Percentiles rank a stretch among this genome's conserved stretches.
These are phyloP conservation scores for Cryptococcus amylolentus DNA, from an alignment of 1,284 basidiomycete genomes.

Conservation along the genomic window DNA sequence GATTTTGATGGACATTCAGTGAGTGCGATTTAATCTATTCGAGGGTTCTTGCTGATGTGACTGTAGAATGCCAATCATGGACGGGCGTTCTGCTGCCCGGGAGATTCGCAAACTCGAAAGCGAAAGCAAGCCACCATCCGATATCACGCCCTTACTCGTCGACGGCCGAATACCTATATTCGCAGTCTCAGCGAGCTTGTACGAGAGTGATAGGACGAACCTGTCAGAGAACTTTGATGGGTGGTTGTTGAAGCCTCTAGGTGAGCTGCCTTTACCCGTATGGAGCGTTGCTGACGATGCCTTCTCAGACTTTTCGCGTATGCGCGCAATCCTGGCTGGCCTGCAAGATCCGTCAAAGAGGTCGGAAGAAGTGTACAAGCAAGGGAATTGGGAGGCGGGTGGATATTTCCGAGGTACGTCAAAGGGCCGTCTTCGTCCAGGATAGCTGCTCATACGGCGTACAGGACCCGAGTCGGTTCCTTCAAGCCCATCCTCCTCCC, in stretches of 20 bases:
- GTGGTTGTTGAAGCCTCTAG: constrained; percentile 82
- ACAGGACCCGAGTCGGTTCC: too few relatives aligned
- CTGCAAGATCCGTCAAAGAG: constrained; percentile 59
- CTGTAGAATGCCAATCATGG: constrained; percentile 73
- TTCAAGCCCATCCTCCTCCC: too few relatives aligned
- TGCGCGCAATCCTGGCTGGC: constrained; percentile 61
- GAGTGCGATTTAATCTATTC: constrained; percentile 31
- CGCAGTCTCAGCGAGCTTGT: constrained; percentile 74
- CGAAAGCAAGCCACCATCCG: constrained; percentile 9
- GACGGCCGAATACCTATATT: constrained; percentile 75
- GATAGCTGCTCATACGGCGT: too few relatives aligned
- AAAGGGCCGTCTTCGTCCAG: too few relatives aligned
- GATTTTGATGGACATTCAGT: constrained; percentile 83
- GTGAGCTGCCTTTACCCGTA: constrained; percentile 16
- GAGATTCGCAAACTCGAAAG: constrained; percentile 64
- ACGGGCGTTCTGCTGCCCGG: constrained; percentile 69
- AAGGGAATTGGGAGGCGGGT: constrained; percentile 67
- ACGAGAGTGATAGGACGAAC: constrained; percentile 61
- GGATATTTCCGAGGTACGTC: constrained; percentile 58
- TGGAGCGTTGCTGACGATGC: neutral
- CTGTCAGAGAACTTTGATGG: constrained; percentile 70
- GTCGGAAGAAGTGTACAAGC: constrained; percentile 58
- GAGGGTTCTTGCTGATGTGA: neutral
- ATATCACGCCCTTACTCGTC: constrained; percentile 45
- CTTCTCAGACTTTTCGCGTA: constrained; percentile 59